Percentiles rank a stretch among this genome's conserved stretches.
These are phyloP conservation scores for Tulasnella sp. DNA, from an alignment of 768 basidiomycete species.

Conservation along the genomic window DNA sequence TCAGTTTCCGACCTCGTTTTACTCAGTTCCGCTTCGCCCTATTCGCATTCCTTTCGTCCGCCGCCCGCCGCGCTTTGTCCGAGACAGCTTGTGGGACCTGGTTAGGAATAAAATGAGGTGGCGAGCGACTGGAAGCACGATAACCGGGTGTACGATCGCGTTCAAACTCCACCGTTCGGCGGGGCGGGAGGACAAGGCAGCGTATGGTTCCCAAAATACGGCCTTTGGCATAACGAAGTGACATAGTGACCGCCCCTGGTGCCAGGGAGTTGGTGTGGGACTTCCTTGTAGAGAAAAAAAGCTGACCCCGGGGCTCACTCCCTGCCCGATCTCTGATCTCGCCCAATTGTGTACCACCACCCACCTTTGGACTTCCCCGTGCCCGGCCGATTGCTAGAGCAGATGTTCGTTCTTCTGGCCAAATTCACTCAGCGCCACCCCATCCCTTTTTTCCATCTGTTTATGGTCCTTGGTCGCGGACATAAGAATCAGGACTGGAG, in stretches of 20 bases:
- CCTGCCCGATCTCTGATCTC: slow-evolving; percentile 6
- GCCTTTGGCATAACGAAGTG: background rate
- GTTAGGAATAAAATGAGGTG: background rate
- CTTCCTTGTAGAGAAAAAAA: background rate
- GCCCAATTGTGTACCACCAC: background rate
- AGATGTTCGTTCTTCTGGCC: background rate
- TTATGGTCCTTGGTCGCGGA: background rate
- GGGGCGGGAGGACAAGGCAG: background rate
- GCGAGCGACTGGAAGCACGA: background rate
- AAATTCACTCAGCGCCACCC: background rate
- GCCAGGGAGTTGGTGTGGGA: background rate
- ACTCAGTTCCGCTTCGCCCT: background rate
- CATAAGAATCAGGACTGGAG: slow-evolving; percentile 1
- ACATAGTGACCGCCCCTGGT: background rate
- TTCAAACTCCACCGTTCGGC: background rate
- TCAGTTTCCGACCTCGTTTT: background rate
- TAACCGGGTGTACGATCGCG: background rate
- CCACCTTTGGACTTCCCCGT: background rate
- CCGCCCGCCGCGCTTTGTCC: background rate
- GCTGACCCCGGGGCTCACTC: background rate
- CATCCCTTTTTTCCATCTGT: background rate
- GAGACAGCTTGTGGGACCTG: background rate
- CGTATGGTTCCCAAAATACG: background rate
- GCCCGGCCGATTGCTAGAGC: background rate
- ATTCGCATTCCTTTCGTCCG: background rate